Percentiles rank a stretch among this genome's conserved stretches.
Evolutionary conservation across 2,329 filamentous ascomycete species (phyloP).

Genomic region (Sarocladiaceae sp.): DNA sequence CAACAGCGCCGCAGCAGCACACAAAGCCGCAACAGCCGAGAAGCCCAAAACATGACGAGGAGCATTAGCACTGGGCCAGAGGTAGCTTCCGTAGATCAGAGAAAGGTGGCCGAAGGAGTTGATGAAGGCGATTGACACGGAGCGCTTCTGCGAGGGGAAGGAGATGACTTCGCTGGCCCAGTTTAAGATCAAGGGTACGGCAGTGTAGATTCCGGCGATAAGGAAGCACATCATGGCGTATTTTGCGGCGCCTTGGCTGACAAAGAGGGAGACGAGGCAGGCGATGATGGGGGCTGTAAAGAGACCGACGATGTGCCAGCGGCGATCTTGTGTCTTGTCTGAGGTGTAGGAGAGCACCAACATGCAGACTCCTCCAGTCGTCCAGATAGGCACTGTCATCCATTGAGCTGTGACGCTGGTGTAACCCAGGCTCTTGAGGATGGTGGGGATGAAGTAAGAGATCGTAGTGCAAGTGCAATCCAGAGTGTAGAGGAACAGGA

Average conservation of each 20-base stretch:
- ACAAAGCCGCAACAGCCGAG: neutral
- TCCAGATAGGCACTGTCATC: conserved; percentile 23
- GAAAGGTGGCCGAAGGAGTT: conserved; percentile 15
- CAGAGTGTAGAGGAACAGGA: conserved; percentile 44
- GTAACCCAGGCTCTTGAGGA: conserved; percentile 20
- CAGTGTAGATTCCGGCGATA: conserved; percentile 14
- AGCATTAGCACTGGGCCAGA: conserved; percentile 14
- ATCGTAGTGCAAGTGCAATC: conserved; percentile 37
- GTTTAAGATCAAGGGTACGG: conserved; percentile 12
- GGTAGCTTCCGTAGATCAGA: conserved; percentile 15
- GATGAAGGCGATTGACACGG: conserved; percentile 15
- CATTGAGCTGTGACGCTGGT: conserved; percentile 21
- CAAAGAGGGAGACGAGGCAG: conserved; percentile 20
- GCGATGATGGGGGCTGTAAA: conserved; percentile 16
- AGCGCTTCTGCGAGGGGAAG: conserved; percentile 13
- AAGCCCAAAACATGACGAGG: conserved; percentile 14
- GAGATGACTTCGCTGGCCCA: conserved; percentile 14
- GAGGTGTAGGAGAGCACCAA: conserved; percentile 18
- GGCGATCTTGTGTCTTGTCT: conserved; percentile 20
- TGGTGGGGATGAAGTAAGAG: conserved; percentile 34
- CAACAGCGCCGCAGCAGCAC: neutral
- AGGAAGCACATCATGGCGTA: conserved; percentile 14
- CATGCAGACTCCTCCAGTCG: conserved; percentile 16
- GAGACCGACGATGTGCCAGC: conserved; percentile 20
- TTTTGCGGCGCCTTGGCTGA: conserved; percentile 13